Conservation (phyloP, 169 alveolate genomes). For the Eimeria maxima region DNA sequence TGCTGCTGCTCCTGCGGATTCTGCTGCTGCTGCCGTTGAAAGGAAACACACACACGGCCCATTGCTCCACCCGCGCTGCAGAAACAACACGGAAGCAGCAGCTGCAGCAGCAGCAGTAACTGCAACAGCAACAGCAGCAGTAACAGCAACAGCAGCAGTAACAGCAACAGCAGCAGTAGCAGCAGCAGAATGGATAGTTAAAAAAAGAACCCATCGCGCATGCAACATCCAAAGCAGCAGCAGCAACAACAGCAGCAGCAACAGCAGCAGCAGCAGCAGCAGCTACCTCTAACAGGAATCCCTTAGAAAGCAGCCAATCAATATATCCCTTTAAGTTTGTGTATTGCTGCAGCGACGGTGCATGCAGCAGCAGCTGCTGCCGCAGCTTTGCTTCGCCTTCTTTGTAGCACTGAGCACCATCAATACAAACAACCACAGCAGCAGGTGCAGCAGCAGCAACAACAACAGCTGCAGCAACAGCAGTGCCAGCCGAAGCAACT, state of each 20-base stretch:
- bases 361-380: constrained; percentile 68
- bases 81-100: constrained; percentile 14
- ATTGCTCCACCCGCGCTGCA: constrained; percentile 52
- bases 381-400: constrained; percentile 48
- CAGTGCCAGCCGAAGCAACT: neutral
- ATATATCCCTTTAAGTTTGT: neutral
- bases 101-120: constrained; percentile 53
- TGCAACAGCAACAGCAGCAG: neutral
- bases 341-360: constrained; percentile 69
- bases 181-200: neutral
- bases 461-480: neutral
- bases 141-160: constrained; percentile 43
- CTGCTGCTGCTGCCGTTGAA: constrained; percentile 66
- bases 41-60: constrained; percentile 49
- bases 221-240: neutral
- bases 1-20: constrained; percentile 51
- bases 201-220: neutral
- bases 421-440: neutral
- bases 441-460: constrained; percentile 28
- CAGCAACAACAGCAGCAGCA: neutral
- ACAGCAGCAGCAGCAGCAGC: constrained; percentile 40
- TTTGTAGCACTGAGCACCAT: neutral
- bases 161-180: neutral
- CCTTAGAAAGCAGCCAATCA: neutral
- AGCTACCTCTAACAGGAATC: constrained; percentile 46